phyloP scores from a whole-genome alignment of 345 rosid genomes.

The Populus simonii region DNA sequence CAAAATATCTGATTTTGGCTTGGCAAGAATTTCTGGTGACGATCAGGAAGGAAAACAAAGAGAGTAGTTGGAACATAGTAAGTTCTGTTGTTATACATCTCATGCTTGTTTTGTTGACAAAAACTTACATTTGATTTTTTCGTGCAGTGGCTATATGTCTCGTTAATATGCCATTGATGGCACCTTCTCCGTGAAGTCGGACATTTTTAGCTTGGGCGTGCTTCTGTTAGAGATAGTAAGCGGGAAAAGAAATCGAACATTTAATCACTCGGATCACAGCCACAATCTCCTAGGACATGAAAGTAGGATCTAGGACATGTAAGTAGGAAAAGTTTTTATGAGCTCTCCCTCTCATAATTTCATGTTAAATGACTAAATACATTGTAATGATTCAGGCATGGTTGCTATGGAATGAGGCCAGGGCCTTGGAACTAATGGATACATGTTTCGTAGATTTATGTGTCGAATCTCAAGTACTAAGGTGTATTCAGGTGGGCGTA shows the following conservation, averaged over 20 bases:
- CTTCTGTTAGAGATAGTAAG: background rate
- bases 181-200: background rate
- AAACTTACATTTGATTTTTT: background rate
- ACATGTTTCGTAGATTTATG: background rate
- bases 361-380: background rate
- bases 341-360: background rate
- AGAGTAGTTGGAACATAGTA: background rate
- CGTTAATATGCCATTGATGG: background rate
- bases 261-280: background rate
- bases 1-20: constrained; percentile 8
- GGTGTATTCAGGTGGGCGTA: background rate
- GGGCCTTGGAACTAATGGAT: background rate
- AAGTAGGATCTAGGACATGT: too few relatives aligned
- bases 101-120: background rate
- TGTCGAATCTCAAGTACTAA: background rate
- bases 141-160: background rate
- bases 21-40: constrained; percentile 4
- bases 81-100: background rate
- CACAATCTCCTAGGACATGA: background rate
- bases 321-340: background rate
- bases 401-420: constrained; percentile 10
- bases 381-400: constrained; percentile 7
- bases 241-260: background rate
- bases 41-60: background rate
- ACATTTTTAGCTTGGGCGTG: constrained; percentile 1